These are phyloP conservation scores for Neoboletus subvelutipes DNA, from an alignment of 768 basidiomycete species.

Conservation along the genomic window DNA sequence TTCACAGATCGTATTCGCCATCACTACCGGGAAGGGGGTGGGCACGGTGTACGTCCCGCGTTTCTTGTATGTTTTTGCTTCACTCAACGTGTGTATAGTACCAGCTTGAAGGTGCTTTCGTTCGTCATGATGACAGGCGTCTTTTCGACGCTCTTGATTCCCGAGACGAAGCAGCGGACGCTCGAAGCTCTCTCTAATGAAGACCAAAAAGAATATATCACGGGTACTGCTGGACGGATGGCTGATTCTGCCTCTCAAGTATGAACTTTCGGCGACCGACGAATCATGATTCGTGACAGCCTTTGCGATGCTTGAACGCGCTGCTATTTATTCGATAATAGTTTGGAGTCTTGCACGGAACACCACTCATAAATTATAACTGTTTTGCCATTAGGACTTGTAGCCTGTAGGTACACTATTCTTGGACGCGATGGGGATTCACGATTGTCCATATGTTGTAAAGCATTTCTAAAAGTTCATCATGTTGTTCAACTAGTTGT, in stretches of 20 bases:
- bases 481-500: no score
- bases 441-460: no score
- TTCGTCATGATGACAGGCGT: slow-evolving; percentile 81
- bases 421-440: background rate
- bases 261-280: background rate
- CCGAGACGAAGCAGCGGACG: slow-evolving; percentile 63
- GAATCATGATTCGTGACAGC: background rate
- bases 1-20: slow-evolving; percentile 48
- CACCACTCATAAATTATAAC: background rate
- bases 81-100: background rate
- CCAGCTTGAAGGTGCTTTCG: slow-evolving; percentile 65
- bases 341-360: background rate
- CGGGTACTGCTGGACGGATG: background rate
- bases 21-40: background rate
- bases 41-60: background rate
- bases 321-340: background rate
- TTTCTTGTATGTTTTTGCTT: background rate
- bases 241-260: background rate
- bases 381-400: no score
- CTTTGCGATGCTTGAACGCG: background rate
- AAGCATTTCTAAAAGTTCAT: no score
- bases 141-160: slow-evolving; percentile 71
- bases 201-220: slow-evolving; percentile 4
- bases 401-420: no score
- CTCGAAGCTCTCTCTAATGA: slow-evolving; percentile 73